Percentiles rank a stretch among this genome's conserved stretches.
Evolutionary conservation across 768 basidiomycete genomes (phyloP).

Genomic region (Auricularia cornea): DNA sequence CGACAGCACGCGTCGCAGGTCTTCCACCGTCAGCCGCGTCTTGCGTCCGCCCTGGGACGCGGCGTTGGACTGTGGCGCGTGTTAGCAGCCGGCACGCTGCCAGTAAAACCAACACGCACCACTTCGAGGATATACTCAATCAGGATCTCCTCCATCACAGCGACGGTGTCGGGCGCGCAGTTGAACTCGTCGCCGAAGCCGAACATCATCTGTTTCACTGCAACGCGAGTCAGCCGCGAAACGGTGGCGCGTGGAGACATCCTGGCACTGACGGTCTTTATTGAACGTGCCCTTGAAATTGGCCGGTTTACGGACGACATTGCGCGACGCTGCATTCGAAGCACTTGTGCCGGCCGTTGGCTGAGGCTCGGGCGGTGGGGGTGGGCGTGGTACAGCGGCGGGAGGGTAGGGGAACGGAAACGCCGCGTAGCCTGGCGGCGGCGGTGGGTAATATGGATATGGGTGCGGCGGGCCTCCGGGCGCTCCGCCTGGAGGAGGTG

Average conservation of each 20-base stretch:
- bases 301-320: constrained; percentile 43
- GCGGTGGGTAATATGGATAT: background rate
- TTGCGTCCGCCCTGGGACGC: constrained; percentile 65
- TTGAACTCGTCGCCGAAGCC: constrained; percentile 90
- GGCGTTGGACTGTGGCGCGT: constrained; percentile 51
- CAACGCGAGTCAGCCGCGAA: background rate
- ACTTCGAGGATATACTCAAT: constrained; percentile 87
- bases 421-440: background rate
- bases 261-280: constrained; percentile 64
- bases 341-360: background rate
- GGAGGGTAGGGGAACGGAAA: background rate
- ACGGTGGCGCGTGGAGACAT: constrained; percentile 2
- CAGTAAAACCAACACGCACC: constrained; percentile 39
- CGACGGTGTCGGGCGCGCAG: constrained; percentile 79
- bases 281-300: constrained; percentile 68
- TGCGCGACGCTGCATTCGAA: background rate
- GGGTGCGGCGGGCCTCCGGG: background rate
- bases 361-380: background rate
- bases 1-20: constrained; percentile 70
- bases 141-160: constrained; percentile 89
- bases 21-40: constrained; percentile 75
- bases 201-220: constrained; percentile 83
- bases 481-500: background rate
- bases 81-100: constrained; percentile 6
- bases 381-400: background rate